phyloP scores from a whole-genome alignment of 169 alveolate species.

The Eimeria acervulina region DNA sequence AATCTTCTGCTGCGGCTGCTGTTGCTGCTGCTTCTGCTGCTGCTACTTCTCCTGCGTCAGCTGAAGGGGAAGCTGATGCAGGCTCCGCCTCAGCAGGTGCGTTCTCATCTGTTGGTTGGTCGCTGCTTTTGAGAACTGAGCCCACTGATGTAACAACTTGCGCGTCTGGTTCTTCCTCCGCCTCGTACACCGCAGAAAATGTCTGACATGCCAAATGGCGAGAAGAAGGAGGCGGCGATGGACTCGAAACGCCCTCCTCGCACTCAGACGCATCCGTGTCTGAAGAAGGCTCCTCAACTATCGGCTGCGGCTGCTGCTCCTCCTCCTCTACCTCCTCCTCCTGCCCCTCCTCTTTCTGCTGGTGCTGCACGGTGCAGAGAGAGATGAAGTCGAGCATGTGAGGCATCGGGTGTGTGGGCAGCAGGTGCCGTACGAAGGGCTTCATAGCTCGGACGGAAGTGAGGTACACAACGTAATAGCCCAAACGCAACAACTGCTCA shows the following conservation, averaged over 20 bases:
- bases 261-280: conserved; percentile 15
- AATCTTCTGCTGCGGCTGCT: background rate
- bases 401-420: conserved; percentile 65
- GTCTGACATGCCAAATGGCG: conserved; percentile 21
- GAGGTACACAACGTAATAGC: conserved; percentile 66
- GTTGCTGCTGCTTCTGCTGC: conserved; percentile 20
- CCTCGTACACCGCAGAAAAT: background rate
- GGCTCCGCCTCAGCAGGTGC: background rate
- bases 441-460: conserved; percentile 37
- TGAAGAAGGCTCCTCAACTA: conserved; percentile 14
- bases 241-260: background rate
- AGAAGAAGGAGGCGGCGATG: conserved; percentile 10
- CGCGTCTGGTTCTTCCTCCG: background rate
- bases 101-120: background rate
- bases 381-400: conserved; percentile 40
- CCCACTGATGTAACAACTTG: conserved; percentile 5
- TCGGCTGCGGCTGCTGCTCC: background rate
- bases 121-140: conserved; percentile 29
- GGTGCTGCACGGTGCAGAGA: background rate
- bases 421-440: conserved; percentile 79
- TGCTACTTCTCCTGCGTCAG: background rate
- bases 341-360: background rate
- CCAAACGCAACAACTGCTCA: conserved; percentile 76
- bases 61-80: background rate
- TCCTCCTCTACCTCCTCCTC: background rate